Conservation (phyloP, 164 flowering plant genomes). For the Stephania japonica region DNA sequence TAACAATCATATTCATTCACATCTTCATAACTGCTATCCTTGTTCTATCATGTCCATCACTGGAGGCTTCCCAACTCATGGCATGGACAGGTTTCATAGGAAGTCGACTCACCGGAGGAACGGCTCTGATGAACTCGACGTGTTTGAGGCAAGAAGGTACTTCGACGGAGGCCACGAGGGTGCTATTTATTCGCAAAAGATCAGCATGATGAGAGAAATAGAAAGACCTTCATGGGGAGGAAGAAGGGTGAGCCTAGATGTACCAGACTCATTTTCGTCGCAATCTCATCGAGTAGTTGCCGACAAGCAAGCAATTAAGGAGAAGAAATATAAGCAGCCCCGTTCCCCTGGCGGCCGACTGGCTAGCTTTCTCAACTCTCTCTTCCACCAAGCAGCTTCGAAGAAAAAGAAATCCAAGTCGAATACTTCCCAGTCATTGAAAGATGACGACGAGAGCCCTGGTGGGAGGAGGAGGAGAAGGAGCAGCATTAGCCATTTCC, state of each 20-base stretch:
- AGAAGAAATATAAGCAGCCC: slow-evolving; percentile 57
- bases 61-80: slow-evolving; percentile 17
- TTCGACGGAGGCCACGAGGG: slow-evolving; percentile 53
- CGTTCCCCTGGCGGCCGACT: slow-evolving; percentile 82
- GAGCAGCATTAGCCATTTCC: slow-evolving; percentile 36
- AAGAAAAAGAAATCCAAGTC: slow-evolving; percentile 70
- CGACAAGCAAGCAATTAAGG: slow-evolving; percentile 32
- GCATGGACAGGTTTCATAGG: slow-evolving; percentile 23
- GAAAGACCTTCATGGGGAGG: slow-evolving; percentile 33
- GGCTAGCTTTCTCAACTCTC: slow-evolving; percentile 59
- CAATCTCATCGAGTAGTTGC: slow-evolving; percentile 9
- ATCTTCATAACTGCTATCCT: too few relatives aligned
- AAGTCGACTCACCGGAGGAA: slow-evolving; percentile 44
- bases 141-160: slow-evolving; percentile 80
- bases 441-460: slow-evolving; percentile 52
- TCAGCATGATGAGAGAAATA: slow-evolving; percentile 17
- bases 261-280: slow-evolving; percentile 26
- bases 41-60: slow-evolving; percentile 37
- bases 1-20: neutral
- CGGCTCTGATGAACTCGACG: slow-evolving; percentile 78
- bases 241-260: slow-evolving; percentile 64
- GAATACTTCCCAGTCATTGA: slow-evolving; percentile 28
- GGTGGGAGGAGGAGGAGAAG: slow-evolving; percentile 43
- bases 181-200: slow-evolving; percentile 14
- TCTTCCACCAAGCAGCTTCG: slow-evolving; percentile 56